Evolutionary conservation across 768 basidiomycete genomes (phyloP), one percentile per base, ranked within the genome.

Genomic region (Atractiella rhizophila): DNA sequence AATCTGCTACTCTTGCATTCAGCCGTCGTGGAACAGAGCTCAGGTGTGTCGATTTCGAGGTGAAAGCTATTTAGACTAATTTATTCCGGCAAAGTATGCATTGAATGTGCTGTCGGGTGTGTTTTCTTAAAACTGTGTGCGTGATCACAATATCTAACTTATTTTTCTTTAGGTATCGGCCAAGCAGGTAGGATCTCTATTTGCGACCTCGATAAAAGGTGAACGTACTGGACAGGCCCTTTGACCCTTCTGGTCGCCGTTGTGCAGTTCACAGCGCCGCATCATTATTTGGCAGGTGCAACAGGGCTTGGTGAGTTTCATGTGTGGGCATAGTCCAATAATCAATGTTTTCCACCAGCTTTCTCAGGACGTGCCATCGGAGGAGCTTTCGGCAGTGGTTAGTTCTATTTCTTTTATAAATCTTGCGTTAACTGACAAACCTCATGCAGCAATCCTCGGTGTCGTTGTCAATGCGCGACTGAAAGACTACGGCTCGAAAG

Each of bases 311-410:
- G n/a, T n/a, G n/a, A n/a, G n/a, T n/a, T n/a, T n/a, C n/a, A n/a
- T n/a, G n/a, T n/a, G n/a, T n/a, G n/a, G n/a, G n/a, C n/a, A n/a
- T n/a, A n/a, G n/a, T n/a, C n/a, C n/a, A n/a, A n/a, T n/a, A n/a
- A n/a, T n/a, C n/a, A n/a, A n/a, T n/a, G n/a, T n/a, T n/a, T n/a
- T n/a, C 44, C 44, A 28, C 44, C 35, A 18, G 39, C 39, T 7
- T 45, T 45, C 37, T 40, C 38, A 19, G 44, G 38, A 10, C 44
- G 44, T 21, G 44, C 44, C 10, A 45, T 45, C 8, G 44, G 44
- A 23, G 44, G 44, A 15, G 44, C 44, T 5, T 45, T 45, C 31
- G 44, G 44, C 37, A 24, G 21, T 4, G 44, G 18, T 9, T n/a
- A n/a, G n/a, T n/a, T n/a, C n/a, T n/a, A n/a, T n/a, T n/a, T n/a